A percentile compares a stretch with the other conserved stretches of the same genome.
Evolutionary conservation across 768 basidiomycete species (phyloP).

Genomic region (Suillus sp.): DNA sequence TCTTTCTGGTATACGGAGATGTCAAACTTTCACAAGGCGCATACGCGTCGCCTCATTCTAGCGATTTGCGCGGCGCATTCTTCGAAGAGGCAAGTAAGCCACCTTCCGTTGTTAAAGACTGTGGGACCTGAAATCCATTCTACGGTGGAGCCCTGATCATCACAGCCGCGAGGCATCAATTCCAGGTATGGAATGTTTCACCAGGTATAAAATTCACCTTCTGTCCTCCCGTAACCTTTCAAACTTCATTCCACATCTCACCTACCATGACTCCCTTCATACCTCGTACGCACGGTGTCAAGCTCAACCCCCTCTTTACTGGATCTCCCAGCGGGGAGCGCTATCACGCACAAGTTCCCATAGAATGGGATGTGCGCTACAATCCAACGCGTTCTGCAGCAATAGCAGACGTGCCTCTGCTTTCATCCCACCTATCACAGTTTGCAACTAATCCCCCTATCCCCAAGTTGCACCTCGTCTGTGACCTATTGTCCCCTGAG

Average conservation of each 20-base stretch:
- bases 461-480: constrained; percentile 41
- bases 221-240: neutral
- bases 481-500: constrained; percentile 46
- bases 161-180: constrained; percentile 1
- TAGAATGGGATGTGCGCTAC: constrained; percentile 55
- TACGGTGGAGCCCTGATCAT: constrained; percentile 1
- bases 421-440: constrained; percentile 36
- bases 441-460: constrained; percentile 47
- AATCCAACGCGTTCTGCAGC: constrained; percentile 34
- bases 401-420: constrained; percentile 12
- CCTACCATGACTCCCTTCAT: constrained; percentile 13
- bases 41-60: constrained; percentile 2
- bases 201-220: constrained; percentile 20
- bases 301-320: constrained; percentile 23
- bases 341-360: constrained; percentile 18
- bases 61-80: neutral
- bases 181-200: neutral
- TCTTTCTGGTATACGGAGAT: constrained; percentile 10
- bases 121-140: neutral
- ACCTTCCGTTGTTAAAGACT: constrained; percentile 15
- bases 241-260: constrained; percentile 9
- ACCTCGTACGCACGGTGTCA: constrained; percentile 15
- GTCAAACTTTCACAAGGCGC: neutral
- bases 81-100: constrained; percentile 21
- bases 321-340: constrained; percentile 17